A percentile compares a stretch with the other conserved stretches of the same genome.
Conservation (phyloP, 208 protist genomes). For the Trypanosoma scelopori region DNA sequence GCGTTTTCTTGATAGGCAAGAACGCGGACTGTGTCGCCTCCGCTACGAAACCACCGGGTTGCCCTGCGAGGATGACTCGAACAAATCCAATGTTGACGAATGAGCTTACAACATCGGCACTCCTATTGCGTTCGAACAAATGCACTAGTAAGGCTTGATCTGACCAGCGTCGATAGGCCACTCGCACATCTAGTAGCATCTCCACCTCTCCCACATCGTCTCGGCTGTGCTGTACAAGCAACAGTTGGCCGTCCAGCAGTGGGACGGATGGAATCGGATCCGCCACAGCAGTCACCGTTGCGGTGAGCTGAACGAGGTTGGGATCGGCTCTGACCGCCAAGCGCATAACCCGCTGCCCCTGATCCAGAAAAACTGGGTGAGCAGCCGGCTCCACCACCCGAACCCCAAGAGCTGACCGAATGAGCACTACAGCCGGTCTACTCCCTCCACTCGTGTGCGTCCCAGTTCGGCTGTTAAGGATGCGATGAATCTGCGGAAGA, state of each 20-base stretch:
- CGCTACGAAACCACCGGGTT: background rate
- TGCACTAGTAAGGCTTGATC: slow-evolving; percentile 37
- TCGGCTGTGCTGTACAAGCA: slow-evolving; percentile 68
- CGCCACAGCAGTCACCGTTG: slow-evolving; percentile 26
- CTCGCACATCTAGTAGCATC: slow-evolving; percentile 53
- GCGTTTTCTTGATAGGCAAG: background rate
- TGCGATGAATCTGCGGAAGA: slow-evolving; percentile 61
- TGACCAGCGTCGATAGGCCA: slow-evolving; percentile 27
- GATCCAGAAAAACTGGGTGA: slow-evolving; percentile 57
- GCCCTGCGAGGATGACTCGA: slow-evolving; percentile 26
- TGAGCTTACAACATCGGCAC: background rate
- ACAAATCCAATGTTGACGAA: slow-evolving; percentile 70
- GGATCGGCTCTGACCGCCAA: slow-evolving; percentile 29
- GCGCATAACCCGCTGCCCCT: slow-evolving; percentile 28
- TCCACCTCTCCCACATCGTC: slow-evolving; percentile 53
- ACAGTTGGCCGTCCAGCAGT: slow-evolving; percentile 34
- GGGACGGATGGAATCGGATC: slow-evolving; percentile 38
- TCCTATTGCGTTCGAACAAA: slow-evolving; percentile 38
- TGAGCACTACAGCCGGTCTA: slow-evolving; percentile 54
- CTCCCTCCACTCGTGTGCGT: background rate
- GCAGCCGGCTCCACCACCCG: slow-evolving; percentile 51
- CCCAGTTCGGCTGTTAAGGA: slow-evolving; percentile 33
- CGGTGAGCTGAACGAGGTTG: slow-evolving; percentile 25
- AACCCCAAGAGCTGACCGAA: slow-evolving; percentile 59
- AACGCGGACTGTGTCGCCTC: background rate